Base-by-base conservation (phyloP, 768 basidiomycete genomes). In the Tulasnella sp. region DNA sequence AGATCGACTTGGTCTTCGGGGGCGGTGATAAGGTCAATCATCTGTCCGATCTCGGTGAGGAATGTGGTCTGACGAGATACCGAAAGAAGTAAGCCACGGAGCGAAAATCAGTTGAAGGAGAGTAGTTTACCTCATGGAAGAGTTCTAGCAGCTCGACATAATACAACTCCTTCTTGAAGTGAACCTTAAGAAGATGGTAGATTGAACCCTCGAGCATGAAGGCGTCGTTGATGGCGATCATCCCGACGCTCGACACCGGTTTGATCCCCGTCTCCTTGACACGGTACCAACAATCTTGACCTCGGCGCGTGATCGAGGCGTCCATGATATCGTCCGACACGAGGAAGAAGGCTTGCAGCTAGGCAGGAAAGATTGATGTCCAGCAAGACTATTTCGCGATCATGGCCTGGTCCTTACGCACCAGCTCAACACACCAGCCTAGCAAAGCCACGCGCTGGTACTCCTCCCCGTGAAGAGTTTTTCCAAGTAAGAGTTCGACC, bases 321-420 rank as follows among this genome's bases (percentile, higher is more conserved):
- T 99, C 94, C 96, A 99, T 99, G 67, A 98, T 92, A 71, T 98
- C 94, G 72, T 99, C 91, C 3, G 90, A 80, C 58, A 96, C 91
- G 58, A 98, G 82, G 84, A 98, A 97, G 73, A 85, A 96, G 0
- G 92, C 92, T 84, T 98, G 94, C 7, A 99, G 80, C 91, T 94
- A 66, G 5, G 30, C 41, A 30, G 60, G 34, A 53, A n/a, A 27
- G 2, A 12, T 25, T 34, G 22, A 25, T 21, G 42, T 31, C 29
- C 44, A 15, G 5, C 4, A 31, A 1, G 19, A 1, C 10, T 53
- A 10, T 12, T 17, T 50, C 46, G 53, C 34, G 53, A 43, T 56
- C 41, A 25, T 25, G 19, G n/a, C n/a, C n/a, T n/a, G n/a, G n/a
- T n/a, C n/a, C n/a, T n/a, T n/a, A 78, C 89, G 65, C 63, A 93